Base-by-base conservation (phyloP, 208 protist genomes). In the Crithidia fasciculata region DNA sequence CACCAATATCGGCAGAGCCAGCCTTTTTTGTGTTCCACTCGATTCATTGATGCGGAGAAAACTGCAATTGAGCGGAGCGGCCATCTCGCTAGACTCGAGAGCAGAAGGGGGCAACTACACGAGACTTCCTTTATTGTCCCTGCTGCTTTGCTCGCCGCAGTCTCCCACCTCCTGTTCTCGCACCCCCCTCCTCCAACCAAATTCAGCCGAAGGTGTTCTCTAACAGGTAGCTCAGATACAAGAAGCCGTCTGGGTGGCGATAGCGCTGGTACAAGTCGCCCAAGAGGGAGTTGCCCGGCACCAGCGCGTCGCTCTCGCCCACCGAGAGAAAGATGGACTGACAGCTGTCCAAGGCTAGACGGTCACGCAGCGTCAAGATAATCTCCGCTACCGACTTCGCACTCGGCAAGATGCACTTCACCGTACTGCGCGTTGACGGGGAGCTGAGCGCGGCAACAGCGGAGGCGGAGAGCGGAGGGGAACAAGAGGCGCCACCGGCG, bases 291-390 rank as follows among this genome's bases (percentile, higher is more conserved):
- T 88, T 91, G 44, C 82, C 97, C 10, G 96, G 89, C 15, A 95
- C 93, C 41, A 97, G 59, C 4, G 82, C 76, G 49, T 95, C 89
- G 41, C 56, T 60, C 45, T 84, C 64, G 60, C 94, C 94, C 16
- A 97, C 82, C 65, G 97, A 96, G 39, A 98, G 78, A 79, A 98
- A 98, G 45, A 98, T 84, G 5, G 87, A 95, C 73, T 97, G 94
- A 44, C 95, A 88, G 55, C 91, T 74, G 45, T 81, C 73, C 6
- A 98, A 70, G 58, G 96, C 91, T 41, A 98, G 93, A 2, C 95
- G 83, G 59, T 93, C 91, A 15, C 95, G 88, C 66, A 98, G 82
- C 28, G 95, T 84, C 56, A 96, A 76, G 8, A 98, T 94, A 16
- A 98, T 90, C 78, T 98, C 90, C 15, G 89, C 89, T 28, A 98